These are phyloP conservation scores for Aquanectria penicillioides DNA, from an alignment of 2,329 filamentous ascomycete species.

Conservation along the genomic window DNA sequence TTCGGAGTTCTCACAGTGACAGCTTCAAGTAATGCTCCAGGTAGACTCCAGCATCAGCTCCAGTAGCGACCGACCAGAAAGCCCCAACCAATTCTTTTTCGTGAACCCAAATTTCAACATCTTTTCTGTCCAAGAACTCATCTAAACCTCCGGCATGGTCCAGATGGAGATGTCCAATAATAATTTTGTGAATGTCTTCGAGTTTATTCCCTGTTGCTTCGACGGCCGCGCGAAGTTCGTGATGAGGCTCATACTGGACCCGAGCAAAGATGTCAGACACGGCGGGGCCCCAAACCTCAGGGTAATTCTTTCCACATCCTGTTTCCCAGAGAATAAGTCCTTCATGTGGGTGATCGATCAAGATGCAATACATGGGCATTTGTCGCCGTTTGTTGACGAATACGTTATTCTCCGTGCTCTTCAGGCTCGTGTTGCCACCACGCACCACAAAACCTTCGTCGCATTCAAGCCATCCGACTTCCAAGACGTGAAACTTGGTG, in stretches of 20 bases:
- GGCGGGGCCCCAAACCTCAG: conserved; percentile 27
- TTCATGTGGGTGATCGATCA: conserved; percentile 30
- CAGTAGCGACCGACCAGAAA: conserved; percentile 55
- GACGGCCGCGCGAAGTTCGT: conserved; percentile 30
- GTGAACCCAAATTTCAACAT: conserved; percentile 57
- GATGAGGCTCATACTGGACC: conserved; percentile 22
- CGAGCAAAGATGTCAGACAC: conserved; percentile 31
- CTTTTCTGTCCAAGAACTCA: conserved; percentile 51
- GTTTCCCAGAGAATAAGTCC: conserved; percentile 32
- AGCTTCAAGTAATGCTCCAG: conserved; percentile 29
- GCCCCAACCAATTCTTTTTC: conserved; percentile 58
- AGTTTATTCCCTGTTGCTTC: conserved; percentile 47
- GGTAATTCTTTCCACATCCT: conserved; percentile 29
- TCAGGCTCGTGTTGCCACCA: conserved; percentile 7
- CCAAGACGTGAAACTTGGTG: conserved; percentile 15
- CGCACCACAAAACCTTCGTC: conserved; percentile 12
- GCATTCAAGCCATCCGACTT: conserved; percentile 20
- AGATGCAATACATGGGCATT: conserved; percentile 21
- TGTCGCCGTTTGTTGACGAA: conserved; percentile 20
- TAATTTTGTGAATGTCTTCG: conserved; percentile 56
- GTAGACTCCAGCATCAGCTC: conserved; percentile 34
- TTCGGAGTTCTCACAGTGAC: neutral
- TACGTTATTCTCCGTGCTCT: neutral
- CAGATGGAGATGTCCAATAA: conserved; percentile 58
- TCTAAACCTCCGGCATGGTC: conserved; percentile 60